These are phyloP conservation scores for Xylaria sp. DNA, from an alignment of 2,329 filamentous ascomycete genomes.

Conservation along the genomic window DNA sequence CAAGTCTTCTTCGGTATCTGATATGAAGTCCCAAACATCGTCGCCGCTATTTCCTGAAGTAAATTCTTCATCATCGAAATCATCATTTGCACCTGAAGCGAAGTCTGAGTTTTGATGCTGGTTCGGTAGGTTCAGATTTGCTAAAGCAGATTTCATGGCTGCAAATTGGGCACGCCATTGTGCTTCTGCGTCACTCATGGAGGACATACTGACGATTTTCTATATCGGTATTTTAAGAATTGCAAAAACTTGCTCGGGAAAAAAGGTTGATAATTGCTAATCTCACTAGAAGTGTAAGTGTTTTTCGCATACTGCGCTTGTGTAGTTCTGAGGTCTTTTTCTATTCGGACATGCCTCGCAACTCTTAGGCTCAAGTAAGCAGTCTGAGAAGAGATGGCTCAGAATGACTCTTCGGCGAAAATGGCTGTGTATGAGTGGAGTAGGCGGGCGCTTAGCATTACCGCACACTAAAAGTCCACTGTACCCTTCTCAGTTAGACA, in stretches of 20 bases:
- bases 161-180: conserved; percentile 88
- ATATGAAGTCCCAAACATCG: conserved; percentile 94
- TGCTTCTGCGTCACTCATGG: conserved; percentile 56
- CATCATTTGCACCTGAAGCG: conserved; percentile 67
- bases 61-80: conserved; percentile 70
- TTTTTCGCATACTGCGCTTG: neutral
- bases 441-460: neutral
- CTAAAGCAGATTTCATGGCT: conserved; percentile 87
- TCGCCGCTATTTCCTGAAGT: conserved; percentile 72
- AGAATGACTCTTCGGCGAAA: conserved; percentile 34
- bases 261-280: neutral
- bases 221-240: neutral
- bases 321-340: neutral
- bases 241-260: neutral
- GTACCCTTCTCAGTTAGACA: neutral
- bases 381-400: conserved; percentile 4
- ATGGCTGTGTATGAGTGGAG: conserved; percentile 18
- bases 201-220: conserved; percentile 38
- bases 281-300: too few species aligned
- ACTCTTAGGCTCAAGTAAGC: conserved; percentile 10
- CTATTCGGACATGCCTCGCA: neutral
- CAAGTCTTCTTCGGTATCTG: conserved; percentile 74
- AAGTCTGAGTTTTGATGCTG: conserved; percentile 55
- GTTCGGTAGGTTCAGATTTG: conserved; percentile 69
- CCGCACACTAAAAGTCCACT: neutral